A percentile compares a stretch with the other conserved stretches of the same genome.
Evolutionary conservation across 176 grass and related monocot species (phyloP).

Genomic region (Dactylis glomerata): DNA sequence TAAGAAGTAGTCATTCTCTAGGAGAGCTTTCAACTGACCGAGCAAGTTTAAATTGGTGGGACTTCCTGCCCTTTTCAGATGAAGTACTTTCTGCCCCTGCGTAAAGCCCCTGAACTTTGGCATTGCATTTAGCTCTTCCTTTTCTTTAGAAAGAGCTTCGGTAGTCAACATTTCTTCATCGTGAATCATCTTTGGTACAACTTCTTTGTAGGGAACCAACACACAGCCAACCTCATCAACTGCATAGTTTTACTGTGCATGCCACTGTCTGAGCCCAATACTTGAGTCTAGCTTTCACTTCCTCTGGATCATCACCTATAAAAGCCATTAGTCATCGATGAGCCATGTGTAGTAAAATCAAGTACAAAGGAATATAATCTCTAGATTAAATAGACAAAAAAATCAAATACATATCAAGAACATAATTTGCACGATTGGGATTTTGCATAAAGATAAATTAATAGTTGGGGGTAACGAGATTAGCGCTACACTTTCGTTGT

Average conservation of each 20-base stretch:
- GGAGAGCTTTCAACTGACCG: too few species aligned
- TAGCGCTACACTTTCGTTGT: too few species aligned
- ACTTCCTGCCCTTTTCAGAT: too few species aligned
- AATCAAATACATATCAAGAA: not conserved
- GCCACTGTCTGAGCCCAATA: conserved; percentile 90
- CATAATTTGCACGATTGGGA: not conserved
- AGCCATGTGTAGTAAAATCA: conserved; percentile 21
- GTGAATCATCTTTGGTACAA: conserved; percentile 17
- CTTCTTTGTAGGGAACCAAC: conserved; percentile 8
- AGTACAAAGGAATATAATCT: not conserved
- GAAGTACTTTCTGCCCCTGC: too few species aligned
- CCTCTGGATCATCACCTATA: conserved; percentile 70
- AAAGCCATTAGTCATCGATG: conserved; percentile 10
- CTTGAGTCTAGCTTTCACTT: conserved; percentile 77
- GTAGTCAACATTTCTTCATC: too few species aligned
- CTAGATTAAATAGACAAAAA: not conserved
- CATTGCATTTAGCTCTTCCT: too few species aligned
- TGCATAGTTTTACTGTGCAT: conserved; percentile 85
- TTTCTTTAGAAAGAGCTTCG: too few species aligned
- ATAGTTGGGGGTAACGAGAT: not conserved
- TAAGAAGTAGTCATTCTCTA: too few species aligned
- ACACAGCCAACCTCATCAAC: conserved; percentile 16
- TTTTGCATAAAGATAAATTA: not conserved
- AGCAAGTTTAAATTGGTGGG: too few species aligned
- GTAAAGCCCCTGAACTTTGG: too few species aligned